These are phyloP conservation scores for Eucalyptus melliodora DNA, from an alignment of 345 rosid genomes.

Conservation along the genomic window DNA sequence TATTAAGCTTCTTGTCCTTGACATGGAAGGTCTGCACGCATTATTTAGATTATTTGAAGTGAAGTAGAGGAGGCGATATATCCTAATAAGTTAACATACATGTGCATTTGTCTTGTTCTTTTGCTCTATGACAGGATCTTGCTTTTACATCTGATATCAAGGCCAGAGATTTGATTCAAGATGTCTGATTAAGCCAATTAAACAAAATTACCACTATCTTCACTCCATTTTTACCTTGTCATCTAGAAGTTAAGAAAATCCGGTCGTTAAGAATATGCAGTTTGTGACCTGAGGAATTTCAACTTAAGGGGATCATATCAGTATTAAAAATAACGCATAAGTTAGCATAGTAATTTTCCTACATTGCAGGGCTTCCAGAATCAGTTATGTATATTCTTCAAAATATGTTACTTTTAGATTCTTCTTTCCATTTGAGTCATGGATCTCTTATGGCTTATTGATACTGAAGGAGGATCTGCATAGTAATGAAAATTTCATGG, in stretches of 20 bases:
- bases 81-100: neutral
- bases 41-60: neutral
- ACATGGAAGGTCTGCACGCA: neutral
- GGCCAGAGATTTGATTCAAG: neutral
- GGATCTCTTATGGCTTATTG: neutral
- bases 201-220: neutral
- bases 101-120: neutral
- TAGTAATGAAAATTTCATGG: neutral
- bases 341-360: neutral
- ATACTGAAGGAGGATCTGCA: neutral
- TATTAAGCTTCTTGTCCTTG: neutral
- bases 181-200: neutral
- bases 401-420: neutral
- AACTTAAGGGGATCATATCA: neutral
- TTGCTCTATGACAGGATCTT: neutral
- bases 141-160: neutral
- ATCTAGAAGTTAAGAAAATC: neutral
- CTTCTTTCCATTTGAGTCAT: neutral
- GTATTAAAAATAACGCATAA: neutral
- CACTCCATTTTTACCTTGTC: neutral
- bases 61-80: neutral
- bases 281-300: neutral
- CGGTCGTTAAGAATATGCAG: neutral
- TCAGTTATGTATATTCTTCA: neutral
- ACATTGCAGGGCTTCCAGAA: neutral